Evolutionary conservation across 1,284 basidiomycete species (phyloP), one percentile per base, ranked within the genome.

Genomic region (Cerioporus squamosus): DNA sequence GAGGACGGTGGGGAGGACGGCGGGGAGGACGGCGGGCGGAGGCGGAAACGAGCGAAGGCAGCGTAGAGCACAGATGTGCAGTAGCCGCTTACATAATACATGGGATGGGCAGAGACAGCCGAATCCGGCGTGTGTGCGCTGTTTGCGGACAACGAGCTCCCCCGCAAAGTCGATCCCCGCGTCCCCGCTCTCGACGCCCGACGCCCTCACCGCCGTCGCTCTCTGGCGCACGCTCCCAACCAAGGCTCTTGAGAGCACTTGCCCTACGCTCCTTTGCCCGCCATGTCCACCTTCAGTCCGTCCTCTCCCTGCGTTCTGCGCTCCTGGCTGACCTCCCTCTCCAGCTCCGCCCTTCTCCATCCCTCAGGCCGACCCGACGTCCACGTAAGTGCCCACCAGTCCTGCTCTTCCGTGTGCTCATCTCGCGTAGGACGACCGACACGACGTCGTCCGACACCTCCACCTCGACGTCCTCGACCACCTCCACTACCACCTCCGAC

Each of bases 21-120:
- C 24, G 53, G n/a, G 26, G 69, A 64, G 7, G 66, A 53, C n/a
- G 66, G 44, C 18, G 57, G 40, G 45, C 63, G 53, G 44, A 51
- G 53, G 20, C 53, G 56, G 59, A 67, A 43, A 17, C 33, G 33
- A 12, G 60, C 62, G 55, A 66, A 58, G 59, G 31, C 39, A 12
- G 40, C 36, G 53, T 66, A 62, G 51, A 36, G 33, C 8, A 14
- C 33, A 36, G 33, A 36, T 36, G 33, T 29, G 29, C 10, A 29
- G 29, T 36, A 15, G 33, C 14, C 15, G 33, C 40, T 43, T 43
- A 43, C 22, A 17, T 43, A 43, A 43, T 43, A 10, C 12, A 43
- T 15, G 33, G 33, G 33, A 36, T 36, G 33, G 33, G 33, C 29
- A 36, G 33, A 36, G 33, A 36, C 14, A 36, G 29, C 33, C 15